A percentile compares a stretch with the other conserved stretches of the same genome.
Evolutionary conservation across 179 eudicot genomes (phyloP).

Genomic region (Corrigiola litoralis): DNA sequence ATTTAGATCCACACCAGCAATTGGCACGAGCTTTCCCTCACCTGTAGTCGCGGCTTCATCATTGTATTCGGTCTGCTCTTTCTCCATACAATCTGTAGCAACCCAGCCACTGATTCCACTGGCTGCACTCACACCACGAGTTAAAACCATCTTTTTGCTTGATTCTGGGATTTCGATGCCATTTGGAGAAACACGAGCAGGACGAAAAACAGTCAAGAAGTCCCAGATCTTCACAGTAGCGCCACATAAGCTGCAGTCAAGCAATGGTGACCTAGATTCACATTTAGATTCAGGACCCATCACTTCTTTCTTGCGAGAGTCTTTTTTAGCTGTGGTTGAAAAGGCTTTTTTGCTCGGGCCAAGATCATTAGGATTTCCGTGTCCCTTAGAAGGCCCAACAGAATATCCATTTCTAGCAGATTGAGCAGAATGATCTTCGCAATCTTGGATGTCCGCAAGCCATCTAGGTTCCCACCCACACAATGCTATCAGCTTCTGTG

Average conservation of each 20-base stretch:
- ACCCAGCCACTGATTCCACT: slow-evolving; percentile 97
- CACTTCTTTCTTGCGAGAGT: slow-evolving; percentile 41
- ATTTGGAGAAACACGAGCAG: slow-evolving; percentile 70
- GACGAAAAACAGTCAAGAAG: slow-evolving; percentile 74
- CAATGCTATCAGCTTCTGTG: slow-evolving; percentile 89
- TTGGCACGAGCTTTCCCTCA: slow-evolving; percentile 64
- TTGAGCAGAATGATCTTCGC: slow-evolving; percentile 98
- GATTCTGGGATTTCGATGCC: slow-evolving; percentile 70
- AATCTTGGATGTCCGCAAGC: slow-evolving; percentile 93
- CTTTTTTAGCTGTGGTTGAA: slow-evolving; percentile 61
- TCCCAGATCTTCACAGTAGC: slow-evolving; percentile 96
- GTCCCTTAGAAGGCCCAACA: slow-evolving; percentile 54
- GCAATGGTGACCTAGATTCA: slow-evolving; percentile 84
- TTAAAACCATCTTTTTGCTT: slow-evolving; percentile 73
- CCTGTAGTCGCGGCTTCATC: slow-evolving; percentile 89
- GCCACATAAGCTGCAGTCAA: slow-evolving; percentile 98
- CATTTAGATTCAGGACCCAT: slow-evolving; percentile 56
- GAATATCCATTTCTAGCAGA: slow-evolving; percentile 92
- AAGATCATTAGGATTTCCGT: slow-evolving; percentile 45
- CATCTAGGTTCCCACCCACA: slow-evolving; percentile 99
- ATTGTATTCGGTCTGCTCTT: slow-evolving; percentile 73
- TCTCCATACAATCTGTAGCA: slow-evolving; percentile 61
- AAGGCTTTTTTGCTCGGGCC: slow-evolving; percentile 78
- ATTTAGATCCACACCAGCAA: slow-evolving; percentile 64
- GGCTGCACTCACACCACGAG: slow-evolving; percentile 96